Evolutionary conservation across 768 basidiomycete genomes (phyloP).

Genomic region (Podaxis sp.): DNA sequence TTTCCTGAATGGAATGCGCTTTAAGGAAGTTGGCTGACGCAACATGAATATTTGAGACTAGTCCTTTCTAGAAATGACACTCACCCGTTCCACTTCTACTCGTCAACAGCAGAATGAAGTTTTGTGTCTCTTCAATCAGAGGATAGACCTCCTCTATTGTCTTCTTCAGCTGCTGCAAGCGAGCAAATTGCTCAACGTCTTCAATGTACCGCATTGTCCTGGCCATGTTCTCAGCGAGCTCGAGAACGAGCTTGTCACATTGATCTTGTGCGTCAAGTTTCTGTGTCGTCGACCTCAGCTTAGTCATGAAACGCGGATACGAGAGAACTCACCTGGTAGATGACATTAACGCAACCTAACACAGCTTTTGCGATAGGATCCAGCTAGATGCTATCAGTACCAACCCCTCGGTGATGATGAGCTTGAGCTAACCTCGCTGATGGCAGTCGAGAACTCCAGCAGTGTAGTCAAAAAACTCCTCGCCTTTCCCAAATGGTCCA

Average conservation of each 20-base stretch:
- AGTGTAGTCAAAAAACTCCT: conserved; percentile 18
- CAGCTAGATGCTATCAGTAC: conserved; percentile 3
- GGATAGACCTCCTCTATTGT: conserved; percentile 23
- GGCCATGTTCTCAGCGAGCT: conserved; percentile 24
- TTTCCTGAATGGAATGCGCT: conserved; percentile 13
- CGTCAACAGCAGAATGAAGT: conserved; percentile 21
- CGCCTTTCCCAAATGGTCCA: conserved; percentile 20
- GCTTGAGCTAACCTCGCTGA: conserved; percentile 19
- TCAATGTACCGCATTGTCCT: conserved; percentile 21
- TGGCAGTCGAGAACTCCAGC: conserved; percentile 15
- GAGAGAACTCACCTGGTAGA: conserved; percentile 18
- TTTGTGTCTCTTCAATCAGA: conserved; percentile 24
- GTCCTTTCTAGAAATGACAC: neutral
- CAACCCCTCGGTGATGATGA: neutral
- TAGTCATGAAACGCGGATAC: neutral
- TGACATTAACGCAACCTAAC: conserved; percentile 22
- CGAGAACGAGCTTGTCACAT: conserved; percentile 16
- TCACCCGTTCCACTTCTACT: conserved; percentile 16
- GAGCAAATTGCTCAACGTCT: conserved; percentile 26
- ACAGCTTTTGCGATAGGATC: conserved; percentile 23
- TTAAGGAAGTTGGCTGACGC: conserved; percentile 14
- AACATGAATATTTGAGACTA: neutral
- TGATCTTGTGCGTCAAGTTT: conserved; percentile 19
- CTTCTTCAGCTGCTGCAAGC: conserved; percentile 20
- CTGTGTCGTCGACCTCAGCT: conserved; percentile 1